Conservation (phyloP, 148 eudicot genomes). For the Amaranthus palmeri region DNA sequence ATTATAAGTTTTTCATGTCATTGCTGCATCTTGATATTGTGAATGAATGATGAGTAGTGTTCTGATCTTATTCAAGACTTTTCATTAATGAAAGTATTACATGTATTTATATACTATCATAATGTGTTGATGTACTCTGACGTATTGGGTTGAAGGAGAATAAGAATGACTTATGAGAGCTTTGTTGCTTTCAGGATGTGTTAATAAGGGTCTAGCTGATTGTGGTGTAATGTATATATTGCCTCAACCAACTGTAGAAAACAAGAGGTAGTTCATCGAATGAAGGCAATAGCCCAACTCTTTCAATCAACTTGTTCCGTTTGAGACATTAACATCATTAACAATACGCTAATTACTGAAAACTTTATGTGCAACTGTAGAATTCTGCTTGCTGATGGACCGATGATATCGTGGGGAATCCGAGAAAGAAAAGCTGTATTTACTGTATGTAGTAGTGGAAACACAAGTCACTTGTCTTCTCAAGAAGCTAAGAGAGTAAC, state of each 20-base stretch:
- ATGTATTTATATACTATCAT: no score
- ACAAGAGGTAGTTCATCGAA: constrained; percentile 50
- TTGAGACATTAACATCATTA: not conserved
- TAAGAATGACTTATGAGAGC: no score
- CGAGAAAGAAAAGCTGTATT: constrained; percentile 63
- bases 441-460: constrained; percentile 54
- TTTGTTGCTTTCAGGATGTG: constrained; percentile 43
- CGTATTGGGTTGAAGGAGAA: no score
- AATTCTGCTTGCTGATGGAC: constrained; percentile 73
- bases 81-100: no score
- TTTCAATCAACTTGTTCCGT: not conserved
- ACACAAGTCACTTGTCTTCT: constrained; percentile 32
- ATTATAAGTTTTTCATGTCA: no score
- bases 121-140: no score
- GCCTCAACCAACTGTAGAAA: constrained; percentile 87
- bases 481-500: constrained; percentile 73
- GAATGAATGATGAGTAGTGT: no score
- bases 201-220: constrained; percentile 40
- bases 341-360: not conserved
- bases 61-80: no score
- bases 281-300: not conserved
- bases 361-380: constrained; percentile 38
- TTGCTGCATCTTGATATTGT: no score
- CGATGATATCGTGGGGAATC: constrained; percentile 71
- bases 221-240: constrained; percentile 46